Evolutionary conservation across 2,329 filamentous ascomycete species (phyloP).

Genomic region (Cryphonectria radicalis): DNA sequence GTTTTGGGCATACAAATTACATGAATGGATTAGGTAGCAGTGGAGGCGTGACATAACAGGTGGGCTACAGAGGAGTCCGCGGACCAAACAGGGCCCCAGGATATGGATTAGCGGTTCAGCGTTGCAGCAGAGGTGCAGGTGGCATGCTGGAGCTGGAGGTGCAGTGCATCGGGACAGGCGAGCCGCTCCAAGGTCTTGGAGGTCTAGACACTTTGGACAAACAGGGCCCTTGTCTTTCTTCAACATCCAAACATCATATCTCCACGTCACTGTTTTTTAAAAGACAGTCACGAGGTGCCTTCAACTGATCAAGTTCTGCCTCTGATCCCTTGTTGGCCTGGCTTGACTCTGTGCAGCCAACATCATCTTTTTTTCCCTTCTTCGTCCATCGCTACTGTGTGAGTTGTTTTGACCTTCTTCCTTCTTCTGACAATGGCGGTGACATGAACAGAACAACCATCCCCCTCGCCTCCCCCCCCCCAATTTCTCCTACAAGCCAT

Average conservation of each 20-base stretch:
- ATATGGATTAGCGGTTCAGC: slow-evolving; percentile 17
- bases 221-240: slow-evolving; percentile 14
- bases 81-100: slow-evolving; percentile 21
- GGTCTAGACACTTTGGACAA: slow-evolving; percentile 12
- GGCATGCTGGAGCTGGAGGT: not conserved
- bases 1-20: not conserved
- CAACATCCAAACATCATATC: slow-evolving; percentile 11
- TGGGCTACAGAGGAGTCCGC: slow-evolving; percentile 15
- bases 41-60: slow-evolving; percentile 21
- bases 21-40: slow-evolving; percentile 2
- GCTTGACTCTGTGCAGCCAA: not conserved
- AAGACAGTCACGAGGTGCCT: slow-evolving; percentile 7
- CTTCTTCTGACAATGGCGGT: not conserved
- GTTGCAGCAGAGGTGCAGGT: slow-evolving; percentile 16
- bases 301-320: not conserved
- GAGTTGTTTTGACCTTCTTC: slow-evolving; percentile 16
- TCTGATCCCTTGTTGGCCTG: slow-evolving; percentile 1
- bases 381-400: slow-evolving; percentile 29
- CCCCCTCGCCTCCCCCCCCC: not conserved
- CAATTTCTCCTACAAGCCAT: not conserved
- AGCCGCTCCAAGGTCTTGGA: not conserved
- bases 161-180: slow-evolving; percentile 6
- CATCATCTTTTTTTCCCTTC: slow-evolving; percentile 26
- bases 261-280: slow-evolving; percentile 12
- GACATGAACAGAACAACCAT: not conserved